Evolutionary conservation across 257 asterid species (phyloP), one percentile per base, ranked within the genome.

Genomic region (Solanum appendiculatum): DNA sequence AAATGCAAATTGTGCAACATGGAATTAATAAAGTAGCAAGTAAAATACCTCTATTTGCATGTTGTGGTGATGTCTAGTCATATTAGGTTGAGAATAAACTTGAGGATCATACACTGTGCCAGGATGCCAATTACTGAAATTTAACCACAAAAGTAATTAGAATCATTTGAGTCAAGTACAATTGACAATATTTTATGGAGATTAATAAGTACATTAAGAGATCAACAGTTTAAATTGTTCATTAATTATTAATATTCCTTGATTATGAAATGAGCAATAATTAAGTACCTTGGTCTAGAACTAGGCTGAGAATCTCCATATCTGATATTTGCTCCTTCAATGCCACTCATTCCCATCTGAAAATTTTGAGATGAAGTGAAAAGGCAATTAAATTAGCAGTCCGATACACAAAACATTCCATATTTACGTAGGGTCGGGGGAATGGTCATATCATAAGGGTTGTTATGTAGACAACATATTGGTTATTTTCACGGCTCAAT

Each of bases 271-370:
- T 36, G 40, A 69, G 63, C 14, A 70, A 34, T 34, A 34, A 33
- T 34, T 46, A 36, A 10, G 25, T 63, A 94, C 99, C 96, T 94
- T 83, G 93, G 85, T 78, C 88, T 88, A 70, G 88, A 83, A 77
- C 72, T 88, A 42, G 96, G 87, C 51, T 93, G 95, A 64, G 94
- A 91, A 86, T 94, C 98, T 90, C 89, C 95, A 87, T 91, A 91
- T 83, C 93, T 92, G 11, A 92, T 42, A 70, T 93, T 93, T 82
- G 87, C 89, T 82, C 94, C 92, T 77, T 93, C 99, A 23, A 88
- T 31, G 33, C 93, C 98, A 29, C 88, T 93, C 87, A 91, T 84
- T 1, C 92, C 96, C 92, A 94, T 93, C 99, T 96, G 96, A 25
- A 39, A 23, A 2, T 20, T 2, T 54, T 54, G 25, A 54, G 63